Percentiles rank a stretch among this genome's conserved stretches.
These are phyloP conservation scores for Trichosporon coremiiforme DNA, from an alignment of 1,284 basidiomycete genomes.

Conservation along the genomic window DNA sequence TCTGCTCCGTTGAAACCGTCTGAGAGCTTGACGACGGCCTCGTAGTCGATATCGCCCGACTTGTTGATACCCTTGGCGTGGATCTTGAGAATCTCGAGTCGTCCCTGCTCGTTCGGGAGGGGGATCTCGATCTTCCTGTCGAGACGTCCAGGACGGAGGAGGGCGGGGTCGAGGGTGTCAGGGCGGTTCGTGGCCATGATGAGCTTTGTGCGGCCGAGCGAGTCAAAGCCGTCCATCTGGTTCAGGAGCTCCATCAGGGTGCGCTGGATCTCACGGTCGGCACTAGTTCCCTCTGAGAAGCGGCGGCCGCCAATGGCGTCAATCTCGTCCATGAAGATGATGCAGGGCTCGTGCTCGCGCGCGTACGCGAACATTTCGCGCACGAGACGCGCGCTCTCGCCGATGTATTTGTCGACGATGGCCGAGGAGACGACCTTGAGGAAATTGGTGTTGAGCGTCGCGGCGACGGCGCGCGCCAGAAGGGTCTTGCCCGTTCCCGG, in stretches of 20 bases:
- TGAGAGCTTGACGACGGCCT: conserved; percentile 94
- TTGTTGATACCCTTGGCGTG: conserved; percentile 95
- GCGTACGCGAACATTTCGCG: conserved; percentile 99
- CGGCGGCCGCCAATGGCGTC: conserved; percentile 94
- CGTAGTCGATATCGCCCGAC: conserved; percentile 91
- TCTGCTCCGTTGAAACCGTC: conserved; percentile 96
- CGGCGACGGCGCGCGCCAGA: conserved; percentile 91
- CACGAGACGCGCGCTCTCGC: conserved; percentile 91
- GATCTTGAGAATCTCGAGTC: conserved; percentile 95
- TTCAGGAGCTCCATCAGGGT: conserved; percentile 99
- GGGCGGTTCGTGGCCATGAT: conserved; percentile 99
- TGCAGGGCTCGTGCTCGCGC: conserved; percentile 94
- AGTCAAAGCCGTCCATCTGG: conserved; percentile 99
- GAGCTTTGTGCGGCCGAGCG: conserved; percentile 90
- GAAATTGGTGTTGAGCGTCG: conserved; percentile 94
- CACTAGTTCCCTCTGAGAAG: conserved; percentile 97
- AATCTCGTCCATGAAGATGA: conserved; percentile 72
- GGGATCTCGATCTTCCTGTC: conserved; percentile 99
- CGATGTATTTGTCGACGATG: conserved; percentile 99
- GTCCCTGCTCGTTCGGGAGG: conserved; percentile 93
- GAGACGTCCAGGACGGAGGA: conserved; percentile 91
- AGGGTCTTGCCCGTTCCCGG: conserved; percentile 96
- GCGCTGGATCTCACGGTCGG: conserved; percentile 97
- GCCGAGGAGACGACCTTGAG: conserved; percentile 98
- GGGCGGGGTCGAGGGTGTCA: conserved; percentile 95